Evolutionary conservation across 1,139 yeast species (phyloP).

Genomic region (Candida sanyaensis): DNA sequence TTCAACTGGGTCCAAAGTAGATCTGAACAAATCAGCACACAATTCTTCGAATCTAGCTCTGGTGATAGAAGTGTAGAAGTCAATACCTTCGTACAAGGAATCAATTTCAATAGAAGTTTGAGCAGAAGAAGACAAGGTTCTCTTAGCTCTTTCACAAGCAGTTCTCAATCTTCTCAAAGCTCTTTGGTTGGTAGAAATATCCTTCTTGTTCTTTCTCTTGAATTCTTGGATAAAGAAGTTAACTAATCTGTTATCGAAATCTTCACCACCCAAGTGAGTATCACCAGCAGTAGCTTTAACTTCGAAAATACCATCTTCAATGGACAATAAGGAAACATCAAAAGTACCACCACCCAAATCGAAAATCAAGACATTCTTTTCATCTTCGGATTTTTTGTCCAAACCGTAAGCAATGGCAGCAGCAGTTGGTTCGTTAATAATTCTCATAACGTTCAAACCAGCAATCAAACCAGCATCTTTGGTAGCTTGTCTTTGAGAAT

Average conservation of each 20-base stretch:
- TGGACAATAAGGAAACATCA: constrained; percentile 71
- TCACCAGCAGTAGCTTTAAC: constrained; percentile 99
- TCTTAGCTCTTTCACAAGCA: constrained; percentile 99
- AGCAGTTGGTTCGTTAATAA: constrained; percentile 53
- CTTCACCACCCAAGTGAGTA: constrained; percentile 97
- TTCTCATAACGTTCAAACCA: constrained; percentile 51
- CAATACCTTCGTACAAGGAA: constrained; percentile 94
- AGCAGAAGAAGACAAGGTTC: constrained; percentile 95
- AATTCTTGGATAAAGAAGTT: constrained; percentile 91
- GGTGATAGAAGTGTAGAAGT: constrained; percentile 93
- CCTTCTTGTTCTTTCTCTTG: constrained; percentile 95
- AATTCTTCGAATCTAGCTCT: constrained; percentile 99
- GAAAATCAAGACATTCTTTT: constrained; percentile 63
- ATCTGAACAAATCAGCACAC: constrained; percentile 95
- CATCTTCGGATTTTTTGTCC: constrained; percentile 63
- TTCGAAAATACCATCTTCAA: constrained; percentile 96
- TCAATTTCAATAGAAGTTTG: constrained; percentile 97
- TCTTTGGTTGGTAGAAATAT: constrained; percentile 87
- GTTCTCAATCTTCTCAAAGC: constrained; percentile 98
- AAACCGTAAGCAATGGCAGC: constrained; percentile 54
- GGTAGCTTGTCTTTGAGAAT: constrained; percentile 53
- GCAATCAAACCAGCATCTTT: constrained; percentile 53
- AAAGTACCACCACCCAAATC: constrained; percentile 56
- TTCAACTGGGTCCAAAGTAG: constrained; percentile 96
- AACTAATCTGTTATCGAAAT: constrained; percentile 51